A percentile compares a stretch with the other conserved stretches of the same genome.
These are phyloP conservation scores for Syzygium grande DNA, from an alignment of 345 rosid species.

Conservation along the genomic window DNA sequence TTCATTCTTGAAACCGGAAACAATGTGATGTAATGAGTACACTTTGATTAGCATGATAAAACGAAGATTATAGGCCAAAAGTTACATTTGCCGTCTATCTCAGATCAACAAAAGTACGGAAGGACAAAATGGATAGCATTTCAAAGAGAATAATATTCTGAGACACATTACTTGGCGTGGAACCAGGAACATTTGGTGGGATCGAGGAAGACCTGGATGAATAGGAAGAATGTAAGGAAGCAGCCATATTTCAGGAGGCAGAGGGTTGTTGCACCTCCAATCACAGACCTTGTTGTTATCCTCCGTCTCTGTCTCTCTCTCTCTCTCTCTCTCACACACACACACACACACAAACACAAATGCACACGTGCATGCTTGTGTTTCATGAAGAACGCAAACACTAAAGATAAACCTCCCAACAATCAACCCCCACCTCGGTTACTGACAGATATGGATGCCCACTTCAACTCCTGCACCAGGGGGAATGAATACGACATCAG, in stretches of 20 bases:
- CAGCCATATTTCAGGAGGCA: slow-evolving; percentile 65
- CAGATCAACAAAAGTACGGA: neutral
- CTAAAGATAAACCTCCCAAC: no score
- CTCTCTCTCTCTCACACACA: no score
- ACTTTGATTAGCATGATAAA: no score
- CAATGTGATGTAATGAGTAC: neutral
- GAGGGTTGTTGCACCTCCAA: slow-evolving; percentile 64
- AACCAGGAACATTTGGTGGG: neutral
- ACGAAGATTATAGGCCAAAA: neutral
- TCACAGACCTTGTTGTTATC: slow-evolving; percentile 22
- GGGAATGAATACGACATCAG: slow-evolving; percentile 6
- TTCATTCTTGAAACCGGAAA: neutral
- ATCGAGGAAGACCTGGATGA: slow-evolving; percentile 38
- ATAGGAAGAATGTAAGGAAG: slow-evolving; percentile 36
- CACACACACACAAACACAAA: no score
- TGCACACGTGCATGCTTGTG: no score
- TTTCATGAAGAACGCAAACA: no score
- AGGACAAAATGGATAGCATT: neutral
- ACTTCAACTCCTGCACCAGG: slow-evolving; percentile 12
- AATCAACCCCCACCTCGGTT: no score
- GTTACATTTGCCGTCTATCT: neutral
- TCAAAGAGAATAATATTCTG: neutral
- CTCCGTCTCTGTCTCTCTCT: no score
- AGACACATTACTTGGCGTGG: neutral
- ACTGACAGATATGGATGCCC: slow-evolving; percentile 6